phyloP scores from a whole-genome alignment of 1,284 basidiomycete species.

The Tremellales sp. region DNA sequence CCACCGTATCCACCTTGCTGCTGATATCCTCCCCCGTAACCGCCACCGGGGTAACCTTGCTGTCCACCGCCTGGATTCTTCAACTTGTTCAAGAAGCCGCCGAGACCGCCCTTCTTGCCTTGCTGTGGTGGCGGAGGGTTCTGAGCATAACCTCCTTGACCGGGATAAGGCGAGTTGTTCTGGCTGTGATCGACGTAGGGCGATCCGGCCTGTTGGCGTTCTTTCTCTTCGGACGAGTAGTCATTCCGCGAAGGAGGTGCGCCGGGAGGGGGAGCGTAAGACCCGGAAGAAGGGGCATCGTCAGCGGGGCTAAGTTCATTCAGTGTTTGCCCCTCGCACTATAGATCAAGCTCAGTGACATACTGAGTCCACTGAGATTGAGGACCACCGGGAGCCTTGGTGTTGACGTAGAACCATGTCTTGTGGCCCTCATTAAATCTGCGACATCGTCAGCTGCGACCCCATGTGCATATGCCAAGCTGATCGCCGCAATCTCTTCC shows the following conservation, averaged over 20 bases:
- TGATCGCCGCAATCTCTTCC: too few relatives aligned
- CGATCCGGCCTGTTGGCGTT: slow-evolving; percentile 1
- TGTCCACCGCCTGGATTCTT: slow-evolving; percentile 19
- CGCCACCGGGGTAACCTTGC: slow-evolving; percentile 6
- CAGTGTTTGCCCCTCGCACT: neutral
- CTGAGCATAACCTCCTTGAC: slow-evolving; percentile 4
- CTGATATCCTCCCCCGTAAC: slow-evolving; percentile 12
- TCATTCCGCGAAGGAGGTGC: slow-evolving; percentile 30
- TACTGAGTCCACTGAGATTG: slow-evolving; percentile 47
- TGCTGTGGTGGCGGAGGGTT: slow-evolving; percentile 9
- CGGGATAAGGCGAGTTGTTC: slow-evolving; percentile 1
- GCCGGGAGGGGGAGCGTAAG: slow-evolving; percentile 39
- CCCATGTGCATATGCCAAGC: neutral
- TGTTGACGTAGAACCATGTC: slow-evolving; percentile 50
- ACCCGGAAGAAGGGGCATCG: slow-evolving; percentile 18
- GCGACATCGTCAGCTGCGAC: neutral
- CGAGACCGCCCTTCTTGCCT: slow-evolving; percentile 26
- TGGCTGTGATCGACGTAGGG: slow-evolving; percentile 2
- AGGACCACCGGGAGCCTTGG: slow-evolving; percentile 39
- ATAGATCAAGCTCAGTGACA: neutral
- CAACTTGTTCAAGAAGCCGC: slow-evolving; percentile 41
- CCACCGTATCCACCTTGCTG: slow-evolving; percentile 16
- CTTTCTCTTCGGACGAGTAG: slow-evolving; percentile 10
- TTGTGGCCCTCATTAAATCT: slow-evolving; percentile 48
- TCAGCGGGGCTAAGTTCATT: slow-evolving; percentile 40